Conservation (phyloP, 331 rosid genomes). For the Stylosanthes scabra region DNA sequence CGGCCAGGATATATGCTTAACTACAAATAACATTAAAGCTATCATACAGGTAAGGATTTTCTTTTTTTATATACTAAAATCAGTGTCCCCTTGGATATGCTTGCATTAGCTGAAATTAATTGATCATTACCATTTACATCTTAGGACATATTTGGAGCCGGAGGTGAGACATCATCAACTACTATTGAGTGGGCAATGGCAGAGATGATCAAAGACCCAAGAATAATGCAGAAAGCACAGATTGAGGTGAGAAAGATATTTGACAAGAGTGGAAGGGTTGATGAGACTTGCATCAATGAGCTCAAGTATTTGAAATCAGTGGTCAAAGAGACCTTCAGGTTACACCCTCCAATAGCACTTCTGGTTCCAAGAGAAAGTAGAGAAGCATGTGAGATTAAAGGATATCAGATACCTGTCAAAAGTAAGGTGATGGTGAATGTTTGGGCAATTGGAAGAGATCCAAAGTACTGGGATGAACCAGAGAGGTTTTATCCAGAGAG, state of each 20-base stretch:
- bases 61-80: not conserved
- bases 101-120: not conserved
- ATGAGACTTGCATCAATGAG: slow-evolving; percentile 15
- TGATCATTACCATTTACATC: not conserved
- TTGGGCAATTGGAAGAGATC: slow-evolving; percentile 65
- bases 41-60: slow-evolving; percentile 34
- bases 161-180: slow-evolving; percentile 36
- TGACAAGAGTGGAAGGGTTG: slow-evolving; percentile 3
- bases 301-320: slow-evolving; percentile 20
- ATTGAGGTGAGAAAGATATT: slow-evolving; percentile 36
- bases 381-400: slow-evolving; percentile 41
- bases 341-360: slow-evolving; percentile 1
- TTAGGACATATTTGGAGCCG: not conserved
- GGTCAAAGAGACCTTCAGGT: not conserved
- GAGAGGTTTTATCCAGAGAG: slow-evolving; percentile 53
- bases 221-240: slow-evolving; percentile 38
- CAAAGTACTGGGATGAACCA: slow-evolving; percentile 49
- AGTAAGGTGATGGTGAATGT: slow-evolving; percentile 49
- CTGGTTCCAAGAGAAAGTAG: slow-evolving; percentile 39
- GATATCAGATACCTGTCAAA: slow-evolving; percentile 48
- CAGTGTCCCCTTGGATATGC: not conserved
- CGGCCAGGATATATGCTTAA: slow-evolving; percentile 38
- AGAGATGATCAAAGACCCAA: slow-evolving; percentile 43
- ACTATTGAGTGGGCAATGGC: slow-evolving; percentile 42
- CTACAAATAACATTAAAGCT: slow-evolving; percentile 46